Evolutionary conservation across 768 basidiomycete species (phyloP).

Genomic region (Boletellus sp.): DNA sequence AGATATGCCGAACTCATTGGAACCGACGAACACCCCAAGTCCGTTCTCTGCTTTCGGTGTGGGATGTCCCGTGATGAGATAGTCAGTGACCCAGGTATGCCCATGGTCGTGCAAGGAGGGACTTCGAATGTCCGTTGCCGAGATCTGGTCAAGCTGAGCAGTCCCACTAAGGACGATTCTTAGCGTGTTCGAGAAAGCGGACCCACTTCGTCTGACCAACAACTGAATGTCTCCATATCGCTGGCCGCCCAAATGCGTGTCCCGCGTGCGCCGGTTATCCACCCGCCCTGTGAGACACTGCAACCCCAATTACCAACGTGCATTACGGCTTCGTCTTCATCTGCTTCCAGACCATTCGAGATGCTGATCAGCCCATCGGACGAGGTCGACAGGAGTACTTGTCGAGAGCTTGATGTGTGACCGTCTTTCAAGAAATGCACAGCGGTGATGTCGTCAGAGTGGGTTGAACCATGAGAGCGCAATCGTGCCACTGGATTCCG

Average conservation of each 20-base stretch:
- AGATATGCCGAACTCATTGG: conserved; percentile 56
- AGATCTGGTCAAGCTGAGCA: conserved; percentile 54
- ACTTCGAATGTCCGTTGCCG: conserved; percentile 58
- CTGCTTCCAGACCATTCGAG: conserved; percentile 67
- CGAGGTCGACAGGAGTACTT: conserved; percentile 71
- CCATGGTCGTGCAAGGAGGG: conserved; percentile 57
- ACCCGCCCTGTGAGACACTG: conserved; percentile 75
- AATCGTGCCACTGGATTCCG: conserved; percentile 69
- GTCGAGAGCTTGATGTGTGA: conserved; percentile 33
- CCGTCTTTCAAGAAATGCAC: conserved; percentile 46
- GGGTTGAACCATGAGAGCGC: conserved; percentile 77
- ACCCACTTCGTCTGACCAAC: conserved; percentile 72
- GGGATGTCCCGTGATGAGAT: conserved; percentile 55
- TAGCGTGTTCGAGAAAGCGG: background rate
- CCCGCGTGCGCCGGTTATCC: conserved; percentile 41
- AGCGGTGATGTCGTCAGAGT: conserved; percentile 89
- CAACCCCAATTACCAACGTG: conserved; percentile 85
- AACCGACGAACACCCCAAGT: conserved; percentile 62
- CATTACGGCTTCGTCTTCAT: conserved; percentile 84
- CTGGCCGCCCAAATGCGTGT: conserved; percentile 75
- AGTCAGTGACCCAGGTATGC: conserved; percentile 75
- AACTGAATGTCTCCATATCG: conserved; percentile 93
- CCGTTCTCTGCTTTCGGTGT: conserved; percentile 16
- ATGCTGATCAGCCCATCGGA: conserved; percentile 79
- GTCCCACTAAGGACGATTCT: background rate